Conservation (phyloP, 192 early-diverging fungal genomes). For the Radiomyces spectabilis region DNA sequence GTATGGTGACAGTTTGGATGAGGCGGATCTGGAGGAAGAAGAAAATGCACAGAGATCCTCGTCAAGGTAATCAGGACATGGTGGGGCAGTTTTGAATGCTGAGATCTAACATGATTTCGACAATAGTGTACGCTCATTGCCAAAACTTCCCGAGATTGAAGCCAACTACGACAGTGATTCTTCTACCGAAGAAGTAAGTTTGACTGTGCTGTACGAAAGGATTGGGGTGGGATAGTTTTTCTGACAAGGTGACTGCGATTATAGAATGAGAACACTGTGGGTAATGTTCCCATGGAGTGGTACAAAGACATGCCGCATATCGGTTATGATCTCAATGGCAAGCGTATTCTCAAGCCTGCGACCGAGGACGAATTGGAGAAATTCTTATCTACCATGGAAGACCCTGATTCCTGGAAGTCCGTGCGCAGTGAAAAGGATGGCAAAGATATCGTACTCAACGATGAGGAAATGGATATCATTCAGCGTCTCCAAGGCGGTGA, state of each 20-base stretch:
- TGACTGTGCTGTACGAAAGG: neutral
- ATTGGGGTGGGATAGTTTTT: neutral
- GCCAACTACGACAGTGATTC: conserved; percentile 90
- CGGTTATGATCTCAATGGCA: conserved; percentile 92
- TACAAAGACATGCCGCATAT: conserved; percentile 96
- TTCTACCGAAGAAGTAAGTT: conserved; percentile 78
- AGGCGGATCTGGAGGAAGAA: conserved; percentile 38
- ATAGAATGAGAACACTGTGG: conserved; percentile 82
- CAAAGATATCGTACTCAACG: conserved; percentile 76
- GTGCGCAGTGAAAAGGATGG: conserved; percentile 77
- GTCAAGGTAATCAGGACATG: conserved; percentile 19
- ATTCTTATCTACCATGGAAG: conserved; percentile 87
- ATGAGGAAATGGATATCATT: conserved; percentile 91
- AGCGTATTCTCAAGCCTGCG: conserved; percentile 83
- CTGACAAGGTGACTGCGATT: neutral
- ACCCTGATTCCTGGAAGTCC: conserved; percentile 86
- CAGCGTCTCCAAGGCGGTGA: conserved; percentile 73
- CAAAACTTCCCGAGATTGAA: conserved; percentile 77
- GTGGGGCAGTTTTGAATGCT: conserved; percentile 18
- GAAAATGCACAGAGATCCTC: conserved; percentile 22
- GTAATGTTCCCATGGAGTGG: conserved; percentile 96
- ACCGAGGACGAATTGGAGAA: conserved; percentile 90
- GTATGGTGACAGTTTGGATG: conserved; percentile 34
- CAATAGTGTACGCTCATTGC: conserved; percentile 20
- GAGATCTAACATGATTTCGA: conserved; percentile 28